phyloP scores from a whole-genome alignment of 2,329 filamentous ascomycete genomes.

The Periconia macrospinosa region DNA sequence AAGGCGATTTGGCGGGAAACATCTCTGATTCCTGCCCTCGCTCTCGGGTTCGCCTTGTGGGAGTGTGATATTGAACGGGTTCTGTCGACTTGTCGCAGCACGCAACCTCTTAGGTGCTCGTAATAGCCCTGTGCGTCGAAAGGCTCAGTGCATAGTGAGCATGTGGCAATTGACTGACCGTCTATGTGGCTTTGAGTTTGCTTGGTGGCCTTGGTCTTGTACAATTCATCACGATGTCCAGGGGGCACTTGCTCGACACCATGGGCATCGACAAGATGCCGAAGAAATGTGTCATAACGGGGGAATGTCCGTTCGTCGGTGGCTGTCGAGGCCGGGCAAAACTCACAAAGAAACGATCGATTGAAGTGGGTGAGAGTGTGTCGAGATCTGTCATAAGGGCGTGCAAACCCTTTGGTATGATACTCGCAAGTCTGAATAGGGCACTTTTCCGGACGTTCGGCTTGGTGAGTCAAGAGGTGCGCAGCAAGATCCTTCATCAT shows the following conservation, averaged over 20 bases:
- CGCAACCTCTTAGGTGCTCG: slow-evolving; percentile 77
- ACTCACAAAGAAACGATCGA: slow-evolving; percentile 91
- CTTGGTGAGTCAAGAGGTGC: slow-evolving; percentile 86
- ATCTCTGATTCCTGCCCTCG: too few species aligned
- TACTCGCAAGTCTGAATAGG: slow-evolving; percentile 86
- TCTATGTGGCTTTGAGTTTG: slow-evolving; percentile 41
- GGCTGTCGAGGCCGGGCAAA: slow-evolving; percentile 80
- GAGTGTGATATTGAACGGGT: not conserved
- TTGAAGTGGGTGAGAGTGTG: slow-evolving; percentile 92
- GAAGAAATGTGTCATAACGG: slow-evolving; percentile 86
- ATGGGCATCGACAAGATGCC: slow-evolving; percentile 81
- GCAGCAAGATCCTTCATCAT: slow-evolving; percentile 83
- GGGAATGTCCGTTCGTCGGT: slow-evolving; percentile 87
- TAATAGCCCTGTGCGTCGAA: slow-evolving; percentile 94
- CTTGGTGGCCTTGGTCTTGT: slow-evolving; percentile 58
- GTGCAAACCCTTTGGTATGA: slow-evolving; percentile 82
- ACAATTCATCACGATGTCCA: slow-evolving; percentile 77
- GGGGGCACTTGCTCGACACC: slow-evolving; percentile 84
- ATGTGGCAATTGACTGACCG: slow-evolving; percentile 73
- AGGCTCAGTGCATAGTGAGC: slow-evolving; percentile 82
- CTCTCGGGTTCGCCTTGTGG: not conserved
- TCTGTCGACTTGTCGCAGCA: slow-evolving; percentile 53
- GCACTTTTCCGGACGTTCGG: slow-evolving; percentile 84
- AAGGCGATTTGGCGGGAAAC: too few species aligned
- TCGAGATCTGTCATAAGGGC: slow-evolving; percentile 89